These are phyloP conservation scores for Microbotryum silenes-acaulis DNA, from an alignment of 1,284 basidiomycete species.

Conservation along the genomic window DNA sequence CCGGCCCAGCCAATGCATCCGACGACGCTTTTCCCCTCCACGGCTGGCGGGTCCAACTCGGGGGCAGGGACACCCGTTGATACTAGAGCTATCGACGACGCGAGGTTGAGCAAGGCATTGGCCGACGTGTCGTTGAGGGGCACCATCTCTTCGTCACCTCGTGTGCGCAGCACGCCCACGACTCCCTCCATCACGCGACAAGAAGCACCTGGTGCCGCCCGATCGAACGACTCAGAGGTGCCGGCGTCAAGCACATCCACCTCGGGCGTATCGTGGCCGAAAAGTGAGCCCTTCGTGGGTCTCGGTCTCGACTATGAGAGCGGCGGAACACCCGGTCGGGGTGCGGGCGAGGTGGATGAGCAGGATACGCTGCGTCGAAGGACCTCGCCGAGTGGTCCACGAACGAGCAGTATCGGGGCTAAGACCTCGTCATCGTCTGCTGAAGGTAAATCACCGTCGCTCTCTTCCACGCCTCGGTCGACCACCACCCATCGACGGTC, in stretches of 20 bases:
- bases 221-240: no score
- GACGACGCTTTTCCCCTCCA: not conserved
- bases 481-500: slow-evolving; percentile 4
- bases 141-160: no score
- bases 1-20: slow-evolving; percentile 1
- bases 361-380: not conserved
- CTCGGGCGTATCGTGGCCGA: no score
- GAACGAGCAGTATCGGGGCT: slow-evolving; percentile 12
- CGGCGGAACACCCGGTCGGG: not conserved
- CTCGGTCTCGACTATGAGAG: slow-evolving; percentile 23
- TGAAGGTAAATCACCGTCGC: no score
- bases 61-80: not conserved
- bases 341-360: slow-evolving; percentile 6
- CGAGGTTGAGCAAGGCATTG: not conserved
- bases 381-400: slow-evolving; percentile 15
- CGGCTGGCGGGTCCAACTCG: not conserved
- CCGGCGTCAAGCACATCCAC: no score
- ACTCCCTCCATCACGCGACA: no score
- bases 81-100: not conserved
- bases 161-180: no score
- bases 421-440: not conserved
- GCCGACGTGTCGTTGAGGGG: no score
- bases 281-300: not conserved
- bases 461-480: no score
- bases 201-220: no score